Conservation (phyloP, 106 monocot genomes). For the Acorus gramineus region DNA sequence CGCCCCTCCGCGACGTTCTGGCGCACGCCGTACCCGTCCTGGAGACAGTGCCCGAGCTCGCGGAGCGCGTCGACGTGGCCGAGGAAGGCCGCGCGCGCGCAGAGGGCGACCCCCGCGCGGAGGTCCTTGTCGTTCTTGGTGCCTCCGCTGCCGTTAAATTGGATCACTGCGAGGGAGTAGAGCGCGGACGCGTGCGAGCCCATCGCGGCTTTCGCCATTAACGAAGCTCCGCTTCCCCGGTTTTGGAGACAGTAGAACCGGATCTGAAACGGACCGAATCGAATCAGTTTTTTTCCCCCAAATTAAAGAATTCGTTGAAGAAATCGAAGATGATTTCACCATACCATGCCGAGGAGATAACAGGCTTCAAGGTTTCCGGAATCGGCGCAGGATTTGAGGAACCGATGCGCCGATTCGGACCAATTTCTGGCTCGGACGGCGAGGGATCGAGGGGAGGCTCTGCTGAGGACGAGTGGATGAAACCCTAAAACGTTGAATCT, state of each 20-base stretch:
- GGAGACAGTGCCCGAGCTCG: constrained; percentile 82
- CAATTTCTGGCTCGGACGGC: constrained; percentile 35
- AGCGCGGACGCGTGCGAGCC: constrained; percentile 49
- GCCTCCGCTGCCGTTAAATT: constrained; percentile 75
- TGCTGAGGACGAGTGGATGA: constrained; percentile 37
- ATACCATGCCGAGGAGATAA: constrained; percentile 64
- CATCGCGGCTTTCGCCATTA: constrained; percentile 57
- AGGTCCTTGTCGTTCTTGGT: constrained; percentile 53
- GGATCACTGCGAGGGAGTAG: constrained; percentile 53
- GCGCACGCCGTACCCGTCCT: constrained; percentile 70
- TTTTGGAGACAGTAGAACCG: constrained; percentile 54
- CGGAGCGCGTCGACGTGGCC: constrained; percentile 74
- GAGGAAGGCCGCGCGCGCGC: constrained; percentile 50
- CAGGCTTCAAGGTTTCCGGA: constrained; percentile 57
- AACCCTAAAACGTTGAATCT: constrained; percentile 25
- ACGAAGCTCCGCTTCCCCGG: constrained; percentile 21
- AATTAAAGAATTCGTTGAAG: neutral
- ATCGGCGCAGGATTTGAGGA: constrained; percentile 41
- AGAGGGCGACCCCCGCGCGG: constrained; percentile 55
- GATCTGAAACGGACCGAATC: constrained; percentile 19
- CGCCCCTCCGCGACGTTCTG: constrained; percentile 39
- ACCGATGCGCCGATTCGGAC: constrained; percentile 41
- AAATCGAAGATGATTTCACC: neutral
- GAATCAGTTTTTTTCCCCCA: neutral
- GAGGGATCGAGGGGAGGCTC: constrained; percentile 22